Base-by-base conservation (phyloP, 192 early-diverging fungal genomes). In the Haplosporangium gracile region DNA sequence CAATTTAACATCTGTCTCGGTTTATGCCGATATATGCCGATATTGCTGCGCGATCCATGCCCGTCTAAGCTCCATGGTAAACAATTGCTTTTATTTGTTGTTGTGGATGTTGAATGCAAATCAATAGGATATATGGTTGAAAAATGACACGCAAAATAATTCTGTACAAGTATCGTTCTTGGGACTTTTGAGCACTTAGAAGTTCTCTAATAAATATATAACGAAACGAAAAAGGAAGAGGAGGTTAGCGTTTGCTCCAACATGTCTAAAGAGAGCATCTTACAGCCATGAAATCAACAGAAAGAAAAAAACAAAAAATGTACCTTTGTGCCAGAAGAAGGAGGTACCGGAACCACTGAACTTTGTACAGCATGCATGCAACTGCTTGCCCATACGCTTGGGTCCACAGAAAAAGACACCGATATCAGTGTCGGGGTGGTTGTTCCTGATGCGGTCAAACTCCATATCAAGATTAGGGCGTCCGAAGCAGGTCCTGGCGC, bases 351-450 rank as follows among this genome's bases (percentile, higher is more conserved):
- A 34, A 70, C 81, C 81, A 42, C 84, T 86, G 79, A 86, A 86
- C 29, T 86, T 86, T 24, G 84, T 89, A 43, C 89, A 88, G 75
- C 83, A 85, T 13, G 81, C 42, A 38, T 89, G 89, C 26, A 89
- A 45, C 34, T 78, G 72, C 70, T 82, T 88, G n/a, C 89, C 89
- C 75, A 96, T 76, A 8, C 89, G 88, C 85, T 93, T 94, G 24
- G 95, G 95, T 15, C 95, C 95, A 72, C 95, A 96, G 80, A 95
- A 96, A 77, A 96, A 95, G 38, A 94, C 94, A 13, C 95, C 95
- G 15, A 95, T 88, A 80, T 96, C 94, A 9, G 92, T 92, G 18
- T 90, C 92, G 11, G 89, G 91, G 63, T 89, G 82, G 45, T 80
- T 65, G 36, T 79, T 82, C 26, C 88, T 77, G 65, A 92, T 89